Percentiles rank a stretch among this genome's conserved stretches.
Evolutionary conservation across 2,329 filamentous ascomycete species (phyloP).

Genomic region (Emmonsiellopsis sp.): DNA sequence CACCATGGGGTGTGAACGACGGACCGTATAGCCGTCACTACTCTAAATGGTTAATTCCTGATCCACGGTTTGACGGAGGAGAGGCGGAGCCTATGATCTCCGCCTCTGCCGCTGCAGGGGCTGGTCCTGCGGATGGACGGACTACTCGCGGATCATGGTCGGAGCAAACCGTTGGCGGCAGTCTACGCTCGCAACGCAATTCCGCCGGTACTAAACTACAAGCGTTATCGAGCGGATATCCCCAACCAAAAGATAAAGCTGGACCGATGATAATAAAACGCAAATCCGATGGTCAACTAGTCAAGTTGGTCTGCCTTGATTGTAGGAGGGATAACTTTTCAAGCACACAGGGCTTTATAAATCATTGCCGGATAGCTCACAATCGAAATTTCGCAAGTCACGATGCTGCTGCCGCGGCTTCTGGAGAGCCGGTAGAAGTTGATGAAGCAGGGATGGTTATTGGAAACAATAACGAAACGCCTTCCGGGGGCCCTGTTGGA

Average conservation of each 20-base stretch:
- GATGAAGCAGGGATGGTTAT: slow-evolving; percentile 47
- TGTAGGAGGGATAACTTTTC: slow-evolving; percentile 87
- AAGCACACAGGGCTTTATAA: slow-evolving; percentile 98
- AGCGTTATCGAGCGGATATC: slow-evolving; percentile 59
- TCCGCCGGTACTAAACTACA: slow-evolving; percentile 57
- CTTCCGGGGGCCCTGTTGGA: slow-evolving; percentile 31
- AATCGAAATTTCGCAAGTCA: slow-evolving; percentile 90
- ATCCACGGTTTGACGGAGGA: slow-evolving; percentile 71
- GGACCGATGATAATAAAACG: slow-evolving; percentile 78
- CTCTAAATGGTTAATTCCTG: slow-evolving; percentile 86
- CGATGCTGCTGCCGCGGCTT: slow-evolving; percentile 81
- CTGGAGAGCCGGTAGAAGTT: slow-evolving; percentile 70
- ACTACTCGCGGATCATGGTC: slow-evolving; percentile 67
- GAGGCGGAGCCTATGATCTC: slow-evolving; percentile 23
- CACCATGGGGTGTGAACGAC: slow-evolving; percentile 82
- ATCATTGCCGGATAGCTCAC: slow-evolving; percentile 95
- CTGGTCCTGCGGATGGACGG: slow-evolving; percentile 56
- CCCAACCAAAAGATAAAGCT: slow-evolving; percentile 67
- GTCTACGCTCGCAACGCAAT: slow-evolving; percentile 48
- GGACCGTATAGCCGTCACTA: slow-evolving; percentile 93
- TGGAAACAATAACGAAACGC: slow-evolving; percentile 26
- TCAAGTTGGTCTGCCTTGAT: slow-evolving; percentile 83
- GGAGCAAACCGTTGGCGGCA: slow-evolving; percentile 42
- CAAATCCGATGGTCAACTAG: slow-evolving; percentile 68
- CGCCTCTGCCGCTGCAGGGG: slow-evolving; percentile 20